These are phyloP conservation scores for Aspergillus versicolor DNA, from an alignment of 2,329 filamentous ascomycete species.

Conservation along the genomic window DNA sequence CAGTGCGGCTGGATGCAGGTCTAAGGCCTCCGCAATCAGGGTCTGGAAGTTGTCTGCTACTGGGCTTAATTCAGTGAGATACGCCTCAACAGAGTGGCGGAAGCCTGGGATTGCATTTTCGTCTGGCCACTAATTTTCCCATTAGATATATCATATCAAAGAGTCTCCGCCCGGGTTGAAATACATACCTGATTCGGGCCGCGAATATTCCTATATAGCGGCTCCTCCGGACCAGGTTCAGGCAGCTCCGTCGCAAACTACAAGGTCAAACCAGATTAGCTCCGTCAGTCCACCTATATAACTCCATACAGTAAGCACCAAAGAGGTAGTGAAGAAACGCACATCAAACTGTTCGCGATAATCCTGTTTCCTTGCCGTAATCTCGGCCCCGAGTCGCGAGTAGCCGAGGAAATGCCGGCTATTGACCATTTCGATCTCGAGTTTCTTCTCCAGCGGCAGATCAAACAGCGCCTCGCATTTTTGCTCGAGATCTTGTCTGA, in stretches of 20 bases:
- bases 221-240: constrained; percentile 32
- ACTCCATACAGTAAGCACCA: no score
- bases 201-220: constrained; percentile 34
- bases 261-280: neutral
- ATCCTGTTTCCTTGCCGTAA: constrained; percentile 33
- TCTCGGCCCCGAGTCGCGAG: constrained; percentile 34
- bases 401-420: constrained; percentile 40
- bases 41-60: constrained; percentile 28
- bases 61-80: constrained; percentile 26
- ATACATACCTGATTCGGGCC: constrained; percentile 36
- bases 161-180: neutral
- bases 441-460: constrained; percentile 46
- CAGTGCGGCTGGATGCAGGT: constrained; percentile 29
- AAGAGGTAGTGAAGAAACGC: neutral
- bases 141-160: neutral
- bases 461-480: constrained; percentile 46
- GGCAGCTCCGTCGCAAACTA: constrained; percentile 40
- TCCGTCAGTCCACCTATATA: neutral
- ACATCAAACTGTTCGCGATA: constrained; percentile 40
- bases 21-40: constrained; percentile 35
- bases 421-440: constrained; percentile 48
- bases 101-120: constrained; percentile 31
- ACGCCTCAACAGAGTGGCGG: constrained; percentile 29
- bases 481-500: constrained; percentile 31
- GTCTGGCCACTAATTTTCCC: constrained; percentile 33